phyloP scores from a whole-genome alignment of 129 eudicot genomes.

The Calendula officinalis region DNA sequence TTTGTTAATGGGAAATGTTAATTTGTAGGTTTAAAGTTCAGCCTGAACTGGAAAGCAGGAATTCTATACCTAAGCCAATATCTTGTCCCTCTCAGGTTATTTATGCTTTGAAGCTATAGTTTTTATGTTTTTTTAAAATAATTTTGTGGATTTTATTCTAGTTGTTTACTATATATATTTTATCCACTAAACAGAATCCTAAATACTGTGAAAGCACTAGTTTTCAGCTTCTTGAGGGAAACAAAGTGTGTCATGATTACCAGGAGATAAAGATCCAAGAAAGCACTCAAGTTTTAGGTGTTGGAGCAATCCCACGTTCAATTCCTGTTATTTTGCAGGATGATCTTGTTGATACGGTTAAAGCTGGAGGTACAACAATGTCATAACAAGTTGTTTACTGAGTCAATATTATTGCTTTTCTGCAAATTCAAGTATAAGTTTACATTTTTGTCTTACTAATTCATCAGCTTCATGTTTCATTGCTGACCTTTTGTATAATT shows the following conservation, averaged over 20 bases:
- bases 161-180: conserved; percentile 6
- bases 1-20: conserved; percentile 15
- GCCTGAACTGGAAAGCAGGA: conserved; percentile 91
- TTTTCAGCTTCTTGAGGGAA: conserved; percentile 67
- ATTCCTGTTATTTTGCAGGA: conserved; percentile 84
- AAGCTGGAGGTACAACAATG: conserved; percentile 77
- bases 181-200: conserved; percentile 31
- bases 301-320: conserved; percentile 97
- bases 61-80: conserved; percentile 63
- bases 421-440: background rate
- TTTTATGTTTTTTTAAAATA: background rate
- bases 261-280: conserved; percentile 99
- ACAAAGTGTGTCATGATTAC: conserved; percentile 78
- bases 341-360: conserved; percentile 94
- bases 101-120: conserved; percentile 5
- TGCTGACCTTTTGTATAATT: conserved; percentile 16
- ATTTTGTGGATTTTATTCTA: background rate
- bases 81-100: conserved; percentile 74
- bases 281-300: conserved; percentile 83
- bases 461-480: background rate
- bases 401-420: background rate
- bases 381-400: background rate
- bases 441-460: background rate
- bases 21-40: conserved; percentile 68
- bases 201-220: conserved; percentile 79